Evolutionary conservation across 1,284 basidiomycete species (phyloP), one percentile per base, ranked within the genome.

Genomic region (Irpex rosettiformis): DNA sequence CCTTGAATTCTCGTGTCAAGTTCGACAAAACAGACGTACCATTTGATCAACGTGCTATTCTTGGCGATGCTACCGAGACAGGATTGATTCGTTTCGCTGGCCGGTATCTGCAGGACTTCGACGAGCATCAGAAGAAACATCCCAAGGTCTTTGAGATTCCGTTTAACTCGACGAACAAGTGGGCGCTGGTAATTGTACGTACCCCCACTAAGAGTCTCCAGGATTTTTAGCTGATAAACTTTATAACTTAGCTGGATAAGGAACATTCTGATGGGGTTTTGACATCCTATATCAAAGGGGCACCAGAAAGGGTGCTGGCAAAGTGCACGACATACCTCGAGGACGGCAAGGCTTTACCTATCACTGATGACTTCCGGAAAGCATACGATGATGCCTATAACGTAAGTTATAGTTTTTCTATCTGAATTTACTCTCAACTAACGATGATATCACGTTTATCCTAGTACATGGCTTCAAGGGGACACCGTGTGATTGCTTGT

Each of bases 111-210:
- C 60, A 72, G 0, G 77, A 80, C 58, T 87, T 84, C 59, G 86
- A 88, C 64, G 74, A 64, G 13, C 77, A 83, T 61, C 69, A 80
- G 61, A 80, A 79, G 71, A 71, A 70, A 27, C 73, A 78, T 64
- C 75, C 79, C 3, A 85, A 85, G 66, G 80, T 82, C 13, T 88
- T 87, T 62, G 84, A 86, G 71, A 82, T 88, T 11, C 86, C 86
- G 27, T 88, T 88, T 74, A 88, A 88, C 67, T 85, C 85, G 13
- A 82, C 80, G 10, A 87, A 87, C 67, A 88, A 88, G 72, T 88
- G 85, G 85, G 85, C 85, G 10, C 67, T 88, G 58, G 83, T 84
- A 42, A 84, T 87, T 37, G 85, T 86, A 58, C 68, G 82, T 74
- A 33, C 37, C 22, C 33, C 16, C 29, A 22, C 55, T 37, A 57